These are phyloP conservation scores for Cladosporium phlei DNA, from an alignment of 2,329 filamentous ascomycete genomes.

Conservation along the genomic window DNA sequence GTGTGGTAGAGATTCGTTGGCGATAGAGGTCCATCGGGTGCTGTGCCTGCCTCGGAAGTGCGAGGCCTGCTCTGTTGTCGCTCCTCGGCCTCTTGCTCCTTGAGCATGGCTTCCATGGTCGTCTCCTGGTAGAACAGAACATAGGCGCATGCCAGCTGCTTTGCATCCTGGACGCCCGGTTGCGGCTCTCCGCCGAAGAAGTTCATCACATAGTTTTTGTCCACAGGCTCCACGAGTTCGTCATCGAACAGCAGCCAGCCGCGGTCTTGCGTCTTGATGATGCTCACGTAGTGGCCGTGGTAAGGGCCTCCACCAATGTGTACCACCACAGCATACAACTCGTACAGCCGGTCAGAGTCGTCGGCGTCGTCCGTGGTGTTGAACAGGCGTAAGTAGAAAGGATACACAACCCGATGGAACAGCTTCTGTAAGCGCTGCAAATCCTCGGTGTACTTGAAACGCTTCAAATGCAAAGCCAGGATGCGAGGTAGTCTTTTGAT, in stretches of 20 bases:
- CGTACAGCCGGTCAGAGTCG: conserved; percentile 88
- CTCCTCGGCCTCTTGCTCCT: conserved; percentile 80
- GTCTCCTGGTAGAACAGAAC: conserved; percentile 97
- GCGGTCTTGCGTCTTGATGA: conserved; percentile 93
- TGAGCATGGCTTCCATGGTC: conserved; percentile 61
- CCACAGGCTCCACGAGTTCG: conserved; percentile 96
- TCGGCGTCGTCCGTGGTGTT: conserved; percentile 95
- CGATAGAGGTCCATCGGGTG: conserved; percentile 21
- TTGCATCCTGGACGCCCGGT: conserved; percentile 47
- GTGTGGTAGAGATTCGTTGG: conserved; percentile 27
- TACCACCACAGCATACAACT: conserved; percentile 93
- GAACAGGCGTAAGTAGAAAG: conserved; percentile 92
- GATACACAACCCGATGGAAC: conserved; percentile 94
- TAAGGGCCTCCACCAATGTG: conserved; percentile 96
- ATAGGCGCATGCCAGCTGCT: conserved; percentile 78
- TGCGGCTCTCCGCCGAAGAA: conserved; percentile 82
- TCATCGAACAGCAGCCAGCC: conserved; percentile 97
- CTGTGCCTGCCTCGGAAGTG: conserved; percentile 30
- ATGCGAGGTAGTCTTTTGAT: conserved; percentile 92
- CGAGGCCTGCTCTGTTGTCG: conserved; percentile 30
- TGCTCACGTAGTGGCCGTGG: conserved; percentile 94
- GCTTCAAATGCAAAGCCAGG: conserved; percentile 85
- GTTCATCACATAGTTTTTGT: conserved; percentile 91
- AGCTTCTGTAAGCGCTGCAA: conserved; percentile 90
- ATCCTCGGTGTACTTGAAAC: conserved; percentile 98